Evolutionary conservation across 805 yeast genomes (phyloP).

Genomic region (Metschnikowia arizonensis): DNA sequence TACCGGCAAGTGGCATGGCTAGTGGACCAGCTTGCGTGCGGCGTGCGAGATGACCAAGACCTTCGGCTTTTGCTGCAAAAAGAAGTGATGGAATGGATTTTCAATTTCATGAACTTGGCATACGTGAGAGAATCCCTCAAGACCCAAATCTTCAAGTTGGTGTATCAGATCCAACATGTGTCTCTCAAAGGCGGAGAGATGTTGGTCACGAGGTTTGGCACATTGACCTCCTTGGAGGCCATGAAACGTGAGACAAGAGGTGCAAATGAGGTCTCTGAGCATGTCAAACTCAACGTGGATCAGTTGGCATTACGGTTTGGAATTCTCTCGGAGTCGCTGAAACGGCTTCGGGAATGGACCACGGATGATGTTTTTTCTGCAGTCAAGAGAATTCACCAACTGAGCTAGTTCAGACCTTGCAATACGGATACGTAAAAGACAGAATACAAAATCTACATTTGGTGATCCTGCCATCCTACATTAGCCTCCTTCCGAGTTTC

Average conservation of each 20-base stretch:
- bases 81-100: constrained; percentile 64
- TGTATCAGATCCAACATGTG: constrained; percentile 47
- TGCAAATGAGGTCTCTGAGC: constrained; percentile 13
- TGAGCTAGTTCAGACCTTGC: neutral
- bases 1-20: constrained; percentile 67
- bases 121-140: neutral
- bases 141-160: constrained; percentile 41
- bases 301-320: constrained; percentile 46
- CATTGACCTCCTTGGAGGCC: constrained; percentile 26
- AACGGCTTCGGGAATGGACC: constrained; percentile 62
- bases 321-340: constrained; percentile 38
- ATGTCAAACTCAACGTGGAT: constrained; percentile 39
- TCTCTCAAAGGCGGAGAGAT: constrained; percentile 53
- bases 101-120: constrained; percentile 47
- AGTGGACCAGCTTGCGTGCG: constrained; percentile 43
- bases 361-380: constrained; percentile 43
- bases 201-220: constrained; percentile 55
- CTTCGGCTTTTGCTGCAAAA: constrained; percentile 47
- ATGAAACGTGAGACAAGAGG: constrained; percentile 16
- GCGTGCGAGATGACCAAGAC: constrained; percentile 48
- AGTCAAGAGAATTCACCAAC: constrained; percentile 38
- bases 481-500: no score
- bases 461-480: no score
- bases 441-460: no score
- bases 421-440: no score